Evolutionary conservation across 495 filamentous ascomycete species (phyloP).

Genomic region (Poronia punctata): DNA sequence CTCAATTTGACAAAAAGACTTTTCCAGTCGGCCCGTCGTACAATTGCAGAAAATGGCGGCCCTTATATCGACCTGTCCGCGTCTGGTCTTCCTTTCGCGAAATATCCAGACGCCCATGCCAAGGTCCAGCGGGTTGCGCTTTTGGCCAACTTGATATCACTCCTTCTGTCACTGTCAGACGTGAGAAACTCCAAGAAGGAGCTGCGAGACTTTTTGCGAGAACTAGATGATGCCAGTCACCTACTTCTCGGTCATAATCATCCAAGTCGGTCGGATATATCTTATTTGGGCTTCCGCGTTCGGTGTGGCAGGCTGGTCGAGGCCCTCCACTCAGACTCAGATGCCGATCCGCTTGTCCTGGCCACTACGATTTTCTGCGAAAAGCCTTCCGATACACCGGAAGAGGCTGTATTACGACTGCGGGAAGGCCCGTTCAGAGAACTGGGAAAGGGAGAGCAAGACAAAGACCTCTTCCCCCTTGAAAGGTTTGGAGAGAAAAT

Average conservation of each 20-base stretch:
- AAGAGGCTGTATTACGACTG: conserved; percentile 3
- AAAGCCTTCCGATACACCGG: neutral
- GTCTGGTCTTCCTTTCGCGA: conserved; percentile 9
- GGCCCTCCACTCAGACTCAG: conserved; percentile 2
- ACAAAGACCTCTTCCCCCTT: neutral
- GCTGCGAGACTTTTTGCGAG: conserved; percentile 8
- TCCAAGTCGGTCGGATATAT: neutral
- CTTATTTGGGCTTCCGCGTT: conserved; percentile 15
- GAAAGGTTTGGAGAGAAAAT: conserved; percentile 4
- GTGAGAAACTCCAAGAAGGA: conserved; percentile 1
- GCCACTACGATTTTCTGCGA: conserved; percentile 16
- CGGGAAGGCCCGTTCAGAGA: conserved; percentile 14
- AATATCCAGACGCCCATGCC: conserved; percentile 3
- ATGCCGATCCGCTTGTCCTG: conserved; percentile 7
- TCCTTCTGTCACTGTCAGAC: conserved; percentile 15
- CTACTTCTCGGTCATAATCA: conserved; percentile 1
- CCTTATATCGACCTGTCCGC: conserved; percentile 14
- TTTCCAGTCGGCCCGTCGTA: conserved; percentile 13
- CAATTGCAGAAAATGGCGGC: conserved; percentile 5
- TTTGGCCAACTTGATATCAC: conserved; percentile 20
- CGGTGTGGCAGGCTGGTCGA: conserved; percentile 14
- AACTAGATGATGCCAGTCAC: conserved; percentile 16
- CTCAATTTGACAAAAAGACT: conserved; percentile 9
- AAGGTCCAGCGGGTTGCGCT: conserved; percentile 9
- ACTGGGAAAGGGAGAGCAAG: conserved; percentile 10